Conservation (phyloP, 2,329 filamentous ascomycete species). For the Didymella lethalis region DNA sequence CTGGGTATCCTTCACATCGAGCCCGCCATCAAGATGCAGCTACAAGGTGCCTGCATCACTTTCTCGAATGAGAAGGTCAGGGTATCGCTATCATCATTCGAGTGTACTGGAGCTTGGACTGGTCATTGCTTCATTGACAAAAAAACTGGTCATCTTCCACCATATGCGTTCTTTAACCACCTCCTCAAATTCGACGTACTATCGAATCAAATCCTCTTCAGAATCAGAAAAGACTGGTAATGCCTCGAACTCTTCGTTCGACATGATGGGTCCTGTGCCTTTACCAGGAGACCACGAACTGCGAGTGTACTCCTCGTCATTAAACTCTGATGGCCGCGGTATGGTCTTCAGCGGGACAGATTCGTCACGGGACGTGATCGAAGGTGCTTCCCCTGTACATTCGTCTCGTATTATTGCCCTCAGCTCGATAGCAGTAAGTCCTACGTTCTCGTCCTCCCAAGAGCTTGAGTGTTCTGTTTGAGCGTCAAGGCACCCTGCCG, state of each 20-base stretch:
- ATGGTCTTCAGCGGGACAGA: background rate
- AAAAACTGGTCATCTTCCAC: background rate
- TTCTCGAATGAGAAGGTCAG: background rate
- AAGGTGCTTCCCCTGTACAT: background rate
- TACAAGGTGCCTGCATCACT: background rate
- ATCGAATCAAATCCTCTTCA: conserved; percentile 5
- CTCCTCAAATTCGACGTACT: background rate
- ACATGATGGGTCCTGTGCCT: background rate
- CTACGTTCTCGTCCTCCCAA: background rate
- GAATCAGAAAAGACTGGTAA: background rate
- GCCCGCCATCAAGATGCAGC: background rate
- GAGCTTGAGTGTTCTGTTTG: background rate
- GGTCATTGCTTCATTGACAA: background rate
- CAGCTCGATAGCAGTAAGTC: background rate
- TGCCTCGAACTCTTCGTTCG: conserved; percentile 8
- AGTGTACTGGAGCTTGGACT: too few relatives aligned
- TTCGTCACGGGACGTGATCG: background rate
- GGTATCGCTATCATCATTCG: background rate
- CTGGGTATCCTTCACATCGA: background rate
- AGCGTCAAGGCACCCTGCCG: background rate
- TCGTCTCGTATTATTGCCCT: background rate
- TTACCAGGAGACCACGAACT: background rate
- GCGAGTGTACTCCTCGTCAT: background rate
- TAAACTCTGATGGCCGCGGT: background rate
- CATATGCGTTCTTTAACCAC: background rate